These are phyloP conservation scores for Fraxinus baroniana DNA, from an alignment of 305 asterid genomes.

Conservation along the genomic window DNA sequence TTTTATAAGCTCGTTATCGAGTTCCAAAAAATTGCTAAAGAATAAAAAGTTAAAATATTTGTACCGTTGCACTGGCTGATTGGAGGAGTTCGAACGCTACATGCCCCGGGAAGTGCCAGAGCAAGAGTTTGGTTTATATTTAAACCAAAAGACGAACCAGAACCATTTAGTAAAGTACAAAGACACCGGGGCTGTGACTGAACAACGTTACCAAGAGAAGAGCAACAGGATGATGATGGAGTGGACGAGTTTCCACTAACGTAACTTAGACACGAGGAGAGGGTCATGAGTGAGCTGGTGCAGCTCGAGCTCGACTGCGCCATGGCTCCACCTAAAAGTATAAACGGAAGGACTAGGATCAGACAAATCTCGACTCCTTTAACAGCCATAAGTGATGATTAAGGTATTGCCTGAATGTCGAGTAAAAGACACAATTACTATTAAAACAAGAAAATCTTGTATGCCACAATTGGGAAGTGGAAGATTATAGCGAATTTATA, in stretches of 20 bases:
- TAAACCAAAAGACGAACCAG: conserved; percentile 36
- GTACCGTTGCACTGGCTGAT: conserved; percentile 35
- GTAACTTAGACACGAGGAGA: conserved; percentile 49
- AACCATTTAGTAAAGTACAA: conserved; percentile 43
- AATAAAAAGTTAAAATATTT: background rate
- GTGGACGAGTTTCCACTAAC: conserved; percentile 46
- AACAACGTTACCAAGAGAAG: conserved; percentile 39
- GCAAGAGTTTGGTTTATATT: conserved; percentile 38
- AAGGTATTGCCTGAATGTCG: background rate
- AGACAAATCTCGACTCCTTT: conserved; percentile 18
- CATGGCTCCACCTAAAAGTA: conserved; percentile 20
- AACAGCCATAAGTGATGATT: conserved; percentile 27
- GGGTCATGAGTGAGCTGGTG: conserved; percentile 33
- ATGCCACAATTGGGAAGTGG: background rate
- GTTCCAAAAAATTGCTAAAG: too few relatives aligned
- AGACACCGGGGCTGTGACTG: conserved; percentile 52
- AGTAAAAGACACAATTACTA: background rate
- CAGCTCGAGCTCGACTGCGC: conserved; percentile 50
- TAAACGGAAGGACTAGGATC: conserved; percentile 20
- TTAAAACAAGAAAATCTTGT: background rate
- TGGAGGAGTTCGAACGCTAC: conserved; percentile 34
- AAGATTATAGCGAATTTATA: conserved; percentile 17
- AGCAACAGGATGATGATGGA: conserved; percentile 50
- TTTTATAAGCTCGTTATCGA: background rate
- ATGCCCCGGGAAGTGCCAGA: conserved; percentile 35